Evolutionary conservation across 2,329 filamentous ascomycete species (phyloP).

Genomic region (Penicillium crustosum): DNA sequence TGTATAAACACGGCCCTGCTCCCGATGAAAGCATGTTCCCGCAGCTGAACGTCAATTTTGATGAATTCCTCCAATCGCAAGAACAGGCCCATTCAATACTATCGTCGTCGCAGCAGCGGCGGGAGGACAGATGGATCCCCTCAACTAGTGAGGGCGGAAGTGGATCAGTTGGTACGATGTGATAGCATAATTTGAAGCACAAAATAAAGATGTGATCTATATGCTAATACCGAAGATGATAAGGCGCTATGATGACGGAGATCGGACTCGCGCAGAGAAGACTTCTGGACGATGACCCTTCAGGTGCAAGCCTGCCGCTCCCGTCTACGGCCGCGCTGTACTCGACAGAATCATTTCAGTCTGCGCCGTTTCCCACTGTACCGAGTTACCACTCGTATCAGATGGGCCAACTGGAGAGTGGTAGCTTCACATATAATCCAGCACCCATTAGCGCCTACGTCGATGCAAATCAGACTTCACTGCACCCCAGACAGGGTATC

Average conservation of each 20-base stretch:
- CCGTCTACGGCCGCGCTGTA: conserved; percentile 16
- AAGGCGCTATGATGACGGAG: conserved; percentile 37
- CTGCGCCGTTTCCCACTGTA: conserved; percentile 17
- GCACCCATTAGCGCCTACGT: not conserved
- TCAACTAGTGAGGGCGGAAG: conserved; percentile 23
- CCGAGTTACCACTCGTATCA: conserved; percentile 8
- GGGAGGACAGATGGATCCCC: conserved; percentile 39
- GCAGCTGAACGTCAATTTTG: conserved; percentile 37
- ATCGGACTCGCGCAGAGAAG: conserved; percentile 36
- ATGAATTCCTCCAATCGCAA: conserved; percentile 40
- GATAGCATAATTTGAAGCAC: not conserved
- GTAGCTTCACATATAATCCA: not conserved
- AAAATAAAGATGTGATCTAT: not conserved
- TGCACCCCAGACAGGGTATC: not conserved
- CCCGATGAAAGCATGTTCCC: conserved; percentile 15
- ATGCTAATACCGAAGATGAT: not conserved
- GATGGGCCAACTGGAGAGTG: not conserved
- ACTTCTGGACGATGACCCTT: conserved; percentile 31
- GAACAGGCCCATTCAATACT: conserved; percentile 14
- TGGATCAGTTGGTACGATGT: conserved; percentile 33
- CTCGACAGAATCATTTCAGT: conserved; percentile 18
- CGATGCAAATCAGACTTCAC: conserved; percentile 13
- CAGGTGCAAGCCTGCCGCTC: conserved; percentile 14
- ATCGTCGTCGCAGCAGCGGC: conserved; percentile 36
- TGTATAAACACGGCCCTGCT: conserved; percentile 1